Base-by-base conservation (phyloP, 148 eudicot species). In the Suaeda aralocaspica region DNA sequence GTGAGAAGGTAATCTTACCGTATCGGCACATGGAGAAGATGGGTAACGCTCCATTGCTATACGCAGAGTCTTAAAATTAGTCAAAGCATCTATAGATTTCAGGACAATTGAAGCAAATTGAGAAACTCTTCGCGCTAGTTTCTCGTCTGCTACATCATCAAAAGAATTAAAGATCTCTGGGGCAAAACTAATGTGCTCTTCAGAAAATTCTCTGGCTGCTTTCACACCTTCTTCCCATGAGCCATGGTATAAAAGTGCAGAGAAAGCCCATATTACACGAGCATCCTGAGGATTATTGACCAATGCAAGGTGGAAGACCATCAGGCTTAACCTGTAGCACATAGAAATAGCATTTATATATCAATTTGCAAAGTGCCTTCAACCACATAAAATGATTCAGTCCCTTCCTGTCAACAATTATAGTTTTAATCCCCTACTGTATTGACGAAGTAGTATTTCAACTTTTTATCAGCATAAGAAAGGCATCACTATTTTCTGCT, bases 231-330 rank as follows among this genome's bases (percentile, higher is more conserved):
- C 78, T 15, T 72, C 67, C 98, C 96, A 90, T 0, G 71, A 74
- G 64, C 85, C 84, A 82, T 90, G 83, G 70, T 87, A 85, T 48
- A 93, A 80, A 70, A 93, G 82, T 66, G 87, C 81, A 65, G 89
- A 86, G 60, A 93, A 83, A 64, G 88, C 81, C 86, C 90, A 77
- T 68, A 90, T 82, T 36, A 86, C 86, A 65, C 82, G 78, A 61
- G 88, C 83, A 63, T 82, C 84, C 69, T 93, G 96, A 72, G 96
- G 96, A 60, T 85, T 77, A 70, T 50, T 75, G 45, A 83, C 83
- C 71, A 93, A 72, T 71, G 95, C 92, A 53, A 84, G 64, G 70
- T 93, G 98, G 74, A 93, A 88, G 66, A 84, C 90, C 81, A 93
- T 71, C 52, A 93, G 68, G 70, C 95, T 88, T 71, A 88, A 71